phyloP scores from a whole-genome alignment of 148 eudicot genomes.

The Bassia scoparia region DNA sequence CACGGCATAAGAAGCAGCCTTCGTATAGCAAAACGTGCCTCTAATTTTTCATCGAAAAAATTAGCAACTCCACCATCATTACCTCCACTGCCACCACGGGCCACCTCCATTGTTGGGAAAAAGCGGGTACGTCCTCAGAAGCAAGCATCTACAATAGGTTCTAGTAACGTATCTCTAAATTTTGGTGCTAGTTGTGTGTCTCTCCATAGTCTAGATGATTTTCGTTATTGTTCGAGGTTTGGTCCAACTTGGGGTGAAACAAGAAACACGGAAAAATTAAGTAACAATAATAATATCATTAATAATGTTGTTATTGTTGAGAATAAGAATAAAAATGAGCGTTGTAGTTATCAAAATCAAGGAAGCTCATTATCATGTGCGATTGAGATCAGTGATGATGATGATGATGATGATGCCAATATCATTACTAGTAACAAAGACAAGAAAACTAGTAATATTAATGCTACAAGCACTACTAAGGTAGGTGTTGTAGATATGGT shows the following conservation, averaged over 20 bases:
- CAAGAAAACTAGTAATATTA: neutral
- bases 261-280: neutral
- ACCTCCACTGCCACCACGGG: too few relatives aligned
- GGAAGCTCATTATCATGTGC: neutral
- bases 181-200: too few relatives aligned
- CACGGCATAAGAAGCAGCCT: too few relatives aligned
- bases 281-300: neutral
- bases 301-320: neutral
- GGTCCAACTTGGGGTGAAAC: constrained; percentile 63
- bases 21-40: too few relatives aligned
- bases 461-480: too few relatives aligned
- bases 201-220: constrained; percentile 37
- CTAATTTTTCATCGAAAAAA: too few relatives aligned
- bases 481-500: neutral
- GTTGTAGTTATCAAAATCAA: too few relatives aligned
- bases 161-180: too few relatives aligned
- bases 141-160: neutral
- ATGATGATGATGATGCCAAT: neutral
- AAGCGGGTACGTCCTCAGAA: too few relatives aligned
- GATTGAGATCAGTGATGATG: neutral
- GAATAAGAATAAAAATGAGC: neutral
- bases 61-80: too few relatives aligned
- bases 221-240: too few relatives aligned
- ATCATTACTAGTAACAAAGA: neutral
- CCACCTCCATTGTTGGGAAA: too few relatives aligned